A percentile compares a stretch with the other conserved stretches of the same genome.
Conservation (phyloP, 495 filamentous ascomycete genomes). For the Tuber indicum region DNA sequence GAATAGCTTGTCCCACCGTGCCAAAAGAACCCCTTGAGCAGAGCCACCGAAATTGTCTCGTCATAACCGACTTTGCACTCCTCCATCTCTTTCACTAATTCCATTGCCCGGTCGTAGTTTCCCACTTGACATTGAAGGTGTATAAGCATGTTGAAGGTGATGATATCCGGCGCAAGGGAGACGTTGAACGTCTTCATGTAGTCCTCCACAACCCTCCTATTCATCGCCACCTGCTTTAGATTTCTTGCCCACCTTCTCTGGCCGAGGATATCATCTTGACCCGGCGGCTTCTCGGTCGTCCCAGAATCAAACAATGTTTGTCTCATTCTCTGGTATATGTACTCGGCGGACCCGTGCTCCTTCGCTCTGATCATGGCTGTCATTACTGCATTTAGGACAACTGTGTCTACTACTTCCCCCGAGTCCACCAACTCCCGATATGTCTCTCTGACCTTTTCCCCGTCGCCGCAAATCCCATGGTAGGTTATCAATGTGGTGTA, state of each 20-base stretch:
- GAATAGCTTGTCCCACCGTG: slow-evolving; percentile 59
- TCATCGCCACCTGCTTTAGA: slow-evolving; percentile 50
- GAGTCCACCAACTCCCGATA: slow-evolving; percentile 70
- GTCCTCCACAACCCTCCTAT: slow-evolving; percentile 45
- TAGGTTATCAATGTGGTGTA: slow-evolving; percentile 76
- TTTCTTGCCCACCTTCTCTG: slow-evolving; percentile 53
- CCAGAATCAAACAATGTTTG: slow-evolving; percentile 45
- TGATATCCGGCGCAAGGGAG: slow-evolving; percentile 55
- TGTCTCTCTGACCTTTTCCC: slow-evolving; percentile 59
- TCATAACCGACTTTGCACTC: slow-evolving; percentile 52
- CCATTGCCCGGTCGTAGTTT: slow-evolving; percentile 49
- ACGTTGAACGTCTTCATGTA: slow-evolving; percentile 47
- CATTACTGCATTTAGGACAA: slow-evolving; percentile 78
- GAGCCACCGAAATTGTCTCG: slow-evolving; percentile 56
- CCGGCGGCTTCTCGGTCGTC: slow-evolving; percentile 38
- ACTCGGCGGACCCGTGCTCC: slow-evolving; percentile 64
- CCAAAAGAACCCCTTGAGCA: slow-evolving; percentile 69
- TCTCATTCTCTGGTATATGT: slow-evolving; percentile 79
- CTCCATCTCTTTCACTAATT: slow-evolving; percentile 62
- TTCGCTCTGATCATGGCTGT: slow-evolving; percentile 65
- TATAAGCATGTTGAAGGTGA: slow-evolving; percentile 61
- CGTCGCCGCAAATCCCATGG: slow-evolving; percentile 63
- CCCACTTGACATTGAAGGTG: slow-evolving; percentile 41
- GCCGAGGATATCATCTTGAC: slow-evolving; percentile 43
- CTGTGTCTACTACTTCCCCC: slow-evolving; percentile 82